Percentiles rank a stretch among this genome's conserved stretches.
These are phyloP conservation scores for Ballota nigra DNA, from an alignment of 257 asterid genomes.

Conservation along the genomic window DNA sequence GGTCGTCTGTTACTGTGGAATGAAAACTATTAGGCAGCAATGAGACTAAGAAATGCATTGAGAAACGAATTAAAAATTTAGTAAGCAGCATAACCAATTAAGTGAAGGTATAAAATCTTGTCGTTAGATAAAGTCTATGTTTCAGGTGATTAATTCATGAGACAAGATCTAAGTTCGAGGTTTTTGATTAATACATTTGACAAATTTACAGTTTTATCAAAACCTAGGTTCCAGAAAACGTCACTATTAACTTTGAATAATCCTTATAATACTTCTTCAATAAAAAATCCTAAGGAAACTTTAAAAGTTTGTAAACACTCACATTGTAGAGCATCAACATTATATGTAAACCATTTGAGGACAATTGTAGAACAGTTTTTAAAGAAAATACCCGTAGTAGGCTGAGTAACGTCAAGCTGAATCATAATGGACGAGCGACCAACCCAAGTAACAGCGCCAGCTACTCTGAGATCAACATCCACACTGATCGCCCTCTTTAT, in stretches of 20 bases:
- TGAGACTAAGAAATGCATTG: neutral
- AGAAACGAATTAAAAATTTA: neutral
- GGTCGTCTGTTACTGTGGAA: constrained; percentile 40
- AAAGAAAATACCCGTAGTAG: constrained; percentile 47
- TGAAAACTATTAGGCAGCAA: constrained; percentile 2
- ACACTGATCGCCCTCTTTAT: constrained; percentile 81
- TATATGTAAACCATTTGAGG: neutral
- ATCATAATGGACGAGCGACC: constrained; percentile 85
- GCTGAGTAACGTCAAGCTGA: constrained; percentile 80
- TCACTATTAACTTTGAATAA: neutral
- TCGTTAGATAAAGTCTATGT: neutral
- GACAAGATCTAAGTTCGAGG: neutral
- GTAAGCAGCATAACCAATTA: neutral
- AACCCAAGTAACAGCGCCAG: constrained; percentile 93
- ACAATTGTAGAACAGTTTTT: constrained; percentile 2
- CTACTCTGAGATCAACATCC: constrained; percentile 66
- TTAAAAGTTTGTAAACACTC: no score
- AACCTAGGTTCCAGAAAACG: neutral
- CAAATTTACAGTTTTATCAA: neutral
- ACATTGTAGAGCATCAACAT: no score
- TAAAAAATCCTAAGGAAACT: no score
- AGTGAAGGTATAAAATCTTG: neutral
- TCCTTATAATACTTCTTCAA: no score
- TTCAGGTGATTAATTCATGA: neutral
- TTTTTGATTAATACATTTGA: neutral